Evolutionary conservation across 2,329 filamentous ascomycete genomes (phyloP).

Genomic region (Cordyceps militaris): DNA sequence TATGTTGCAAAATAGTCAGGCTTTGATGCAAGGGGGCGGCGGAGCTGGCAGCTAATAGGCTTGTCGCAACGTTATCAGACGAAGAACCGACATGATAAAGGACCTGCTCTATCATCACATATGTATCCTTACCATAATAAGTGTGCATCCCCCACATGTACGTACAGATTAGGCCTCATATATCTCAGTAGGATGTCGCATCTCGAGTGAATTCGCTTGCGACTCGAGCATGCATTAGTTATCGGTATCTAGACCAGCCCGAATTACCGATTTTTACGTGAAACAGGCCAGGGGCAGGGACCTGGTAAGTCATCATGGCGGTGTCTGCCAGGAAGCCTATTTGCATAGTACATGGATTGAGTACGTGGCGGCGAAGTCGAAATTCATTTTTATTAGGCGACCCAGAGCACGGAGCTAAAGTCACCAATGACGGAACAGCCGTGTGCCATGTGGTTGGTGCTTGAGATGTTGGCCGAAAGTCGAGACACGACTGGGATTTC

Average conservation of each 20-base stretch:
- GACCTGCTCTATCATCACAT: not conserved
- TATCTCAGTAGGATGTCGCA: too few species aligned
- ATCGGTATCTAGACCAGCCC: not conserved
- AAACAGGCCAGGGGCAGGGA: not conserved
- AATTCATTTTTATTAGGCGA: not conserved
- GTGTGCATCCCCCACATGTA: too few species aligned
- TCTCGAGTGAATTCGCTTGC: not conserved
- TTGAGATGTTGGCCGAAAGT: not conserved
- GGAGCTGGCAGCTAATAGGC: not conserved
- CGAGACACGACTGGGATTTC: not conserved
- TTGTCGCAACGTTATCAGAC: not conserved
- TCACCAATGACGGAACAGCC: conserved; percentile 3
- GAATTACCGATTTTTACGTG: not conserved
- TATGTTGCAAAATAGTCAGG: not conserved
- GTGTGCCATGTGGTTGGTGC: conserved; percentile 5
- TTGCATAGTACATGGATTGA: not conserved
- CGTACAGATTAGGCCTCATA: too few species aligned
- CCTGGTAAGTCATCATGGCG: not conserved
- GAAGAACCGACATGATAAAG: not conserved
- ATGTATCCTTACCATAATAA: too few species aligned
- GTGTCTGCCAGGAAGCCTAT: not conserved
- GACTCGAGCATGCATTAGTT: not conserved
- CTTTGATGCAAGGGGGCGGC: not conserved
- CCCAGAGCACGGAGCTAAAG: not conserved
- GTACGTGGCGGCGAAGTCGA: not conserved